Base-by-base conservation (phyloP, 176 grass and related monocot genomes). In the Phragmites australis region DNA sequence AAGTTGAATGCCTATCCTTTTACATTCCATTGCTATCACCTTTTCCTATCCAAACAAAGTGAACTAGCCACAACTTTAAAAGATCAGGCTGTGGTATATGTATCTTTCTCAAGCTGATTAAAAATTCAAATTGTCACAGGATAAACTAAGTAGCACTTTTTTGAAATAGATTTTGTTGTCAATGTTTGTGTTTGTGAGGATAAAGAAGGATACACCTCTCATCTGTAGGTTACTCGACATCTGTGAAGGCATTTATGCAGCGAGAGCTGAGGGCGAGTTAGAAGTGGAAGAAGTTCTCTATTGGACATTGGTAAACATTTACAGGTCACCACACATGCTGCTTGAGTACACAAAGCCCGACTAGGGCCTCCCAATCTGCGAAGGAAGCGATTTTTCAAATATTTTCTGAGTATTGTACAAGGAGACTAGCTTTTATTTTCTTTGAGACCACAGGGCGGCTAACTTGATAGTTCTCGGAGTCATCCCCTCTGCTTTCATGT, bases 271-370 rank as follows among this genome's bases (percentile, higher is more conserved):
- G 77, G 95, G 95, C 57, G 95, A 97, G 56, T 80, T 97, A 86
- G 88, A 91, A 88, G 95, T 97, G 46, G 95, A 97, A 84, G 95
- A 97, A 88, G 95, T 97, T 48, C 74, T 97, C 12, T 97, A 97
- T 68, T 91, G 92, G 95, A 97, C 95, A 43, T 73, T 97, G 21
- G 90, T 97, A 78, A 97, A 93, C 39, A 90, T 97, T 48, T 97
- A 97, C 65, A 91, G 95, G 79, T 97, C 95, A 53, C 92, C 92
- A 13, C 92, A 94, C 37, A 97, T 97, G 92, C 88, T 94, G 79
- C 86, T 97, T 29, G 95, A 97, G 71, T 97, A 93, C 79, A 97
- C 95, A 31, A 94, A 97, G 44, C 87, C 87, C 45, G 81, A 84
- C 44, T 88, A 88, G 68, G 44, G 21, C 27, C 6, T 19, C 26